Evolutionary conservation across 2,329 filamentous ascomycete species (phyloP).

Genomic region (Penicillium sp.): DNA sequence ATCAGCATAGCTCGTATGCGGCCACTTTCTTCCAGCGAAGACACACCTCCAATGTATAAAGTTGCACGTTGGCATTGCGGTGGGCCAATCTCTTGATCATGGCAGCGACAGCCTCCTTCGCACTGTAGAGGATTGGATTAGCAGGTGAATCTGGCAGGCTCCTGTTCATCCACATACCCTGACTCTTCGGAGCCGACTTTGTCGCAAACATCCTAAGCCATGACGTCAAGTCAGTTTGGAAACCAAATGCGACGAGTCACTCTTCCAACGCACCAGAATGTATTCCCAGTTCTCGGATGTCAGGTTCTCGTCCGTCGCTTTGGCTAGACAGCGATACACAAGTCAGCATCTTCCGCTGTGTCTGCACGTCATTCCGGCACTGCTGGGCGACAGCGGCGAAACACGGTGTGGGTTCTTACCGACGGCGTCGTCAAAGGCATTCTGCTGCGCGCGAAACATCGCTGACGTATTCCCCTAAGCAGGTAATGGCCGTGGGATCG

Average conservation of each 20-base stretch:
- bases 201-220: constrained; percentile 59
- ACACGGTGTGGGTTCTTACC: constrained; percentile 49
- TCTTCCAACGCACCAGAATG: constrained; percentile 55
- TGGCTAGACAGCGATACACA: constrained; percentile 51
- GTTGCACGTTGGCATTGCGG: constrained; percentile 92
- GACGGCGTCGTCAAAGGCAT: constrained; percentile 70
- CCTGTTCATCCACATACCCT: constrained; percentile 37
- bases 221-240: constrained; percentile 12
- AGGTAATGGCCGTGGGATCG: constrained; percentile 5
- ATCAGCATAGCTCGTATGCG: constrained; percentile 5
- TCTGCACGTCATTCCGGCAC: not conserved
- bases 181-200: constrained; percentile 56
- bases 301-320: constrained; percentile 96
- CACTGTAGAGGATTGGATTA: constrained; percentile 40
- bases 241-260: not conserved
- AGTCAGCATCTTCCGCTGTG: constrained; percentile 26
- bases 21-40: not conserved
- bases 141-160: not conserved
- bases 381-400: not conserved
- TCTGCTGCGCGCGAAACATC: constrained; percentile 66
- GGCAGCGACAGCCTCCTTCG: constrained; percentile 83
- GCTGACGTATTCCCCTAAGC: constrained; percentile 16
- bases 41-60: constrained; percentile 84
- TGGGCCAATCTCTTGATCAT: constrained; percentile 91
- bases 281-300: constrained; percentile 81